phyloP scores from a whole-genome alignment of 106 monocot species.

The Acorus calamus region DNA sequence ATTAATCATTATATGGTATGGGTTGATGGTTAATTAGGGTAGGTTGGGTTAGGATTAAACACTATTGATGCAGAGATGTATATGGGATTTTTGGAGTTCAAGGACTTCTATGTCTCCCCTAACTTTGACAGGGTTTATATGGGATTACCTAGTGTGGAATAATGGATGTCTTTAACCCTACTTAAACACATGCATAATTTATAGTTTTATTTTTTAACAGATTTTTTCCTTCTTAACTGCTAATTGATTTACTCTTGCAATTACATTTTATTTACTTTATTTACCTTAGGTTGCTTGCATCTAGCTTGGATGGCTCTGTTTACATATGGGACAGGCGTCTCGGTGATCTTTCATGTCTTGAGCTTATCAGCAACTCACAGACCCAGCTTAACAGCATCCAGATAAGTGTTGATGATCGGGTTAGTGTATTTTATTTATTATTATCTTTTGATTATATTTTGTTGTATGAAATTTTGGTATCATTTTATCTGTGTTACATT shows the following conservation, averaged over 20 bases:
- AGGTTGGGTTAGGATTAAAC: too few relatives aligned
- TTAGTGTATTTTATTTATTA: conserved; percentile 10
- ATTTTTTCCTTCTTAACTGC: conserved; percentile 2
- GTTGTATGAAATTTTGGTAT: too few relatives aligned
- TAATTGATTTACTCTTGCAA: too few relatives aligned
- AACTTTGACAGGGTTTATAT: too few relatives aligned
- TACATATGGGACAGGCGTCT: conserved; percentile 74
- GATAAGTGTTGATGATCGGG: conserved; percentile 64
- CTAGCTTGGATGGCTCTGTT: conserved; percentile 63
- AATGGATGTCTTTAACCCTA: too few relatives aligned
- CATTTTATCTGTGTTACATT: background rate
- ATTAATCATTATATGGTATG: too few relatives aligned
- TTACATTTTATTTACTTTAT: background rate
- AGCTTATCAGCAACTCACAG: conserved; percentile 33
- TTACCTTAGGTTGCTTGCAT: conserved; percentile 61
- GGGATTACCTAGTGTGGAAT: too few relatives aligned
- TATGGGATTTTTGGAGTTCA: too few relatives aligned
- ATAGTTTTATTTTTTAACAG: background rate
- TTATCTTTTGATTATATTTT: background rate
- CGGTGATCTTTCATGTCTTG: conserved; percentile 43
- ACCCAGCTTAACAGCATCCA: conserved; percentile 64
- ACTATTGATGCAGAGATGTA: too few relatives aligned
- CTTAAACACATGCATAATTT: too few relatives aligned
- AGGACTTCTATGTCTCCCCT: too few relatives aligned
- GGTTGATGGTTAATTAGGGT: too few relatives aligned